Base-by-base conservation (phyloP, 1,139 yeast genomes). In the Suhomyces bribrorum region DNA sequence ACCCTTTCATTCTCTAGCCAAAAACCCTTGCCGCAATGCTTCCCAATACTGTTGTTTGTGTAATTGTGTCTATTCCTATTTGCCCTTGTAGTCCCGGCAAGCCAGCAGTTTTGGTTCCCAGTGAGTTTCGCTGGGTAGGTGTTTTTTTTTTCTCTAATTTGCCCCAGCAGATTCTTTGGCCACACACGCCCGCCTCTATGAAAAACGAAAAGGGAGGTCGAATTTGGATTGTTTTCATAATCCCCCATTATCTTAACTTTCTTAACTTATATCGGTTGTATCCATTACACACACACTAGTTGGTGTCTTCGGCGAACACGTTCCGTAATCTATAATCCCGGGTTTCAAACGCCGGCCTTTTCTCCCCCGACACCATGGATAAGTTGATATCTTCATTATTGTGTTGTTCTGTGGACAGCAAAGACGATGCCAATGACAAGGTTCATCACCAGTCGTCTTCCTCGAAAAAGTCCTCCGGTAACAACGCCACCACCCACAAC, bases 331-430 rank as follows among this genome's bases (percentile, higher is more conserved):
- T n/a, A n/a, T 15, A 25, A 12, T 23, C 34, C 34, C 15, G 24
- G 38, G 38, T 31, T 32, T 26, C 8, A 26, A 38, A 37, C 41
- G 41, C 41, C 41, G 35, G 41, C 24, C n/a, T n/a, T n/a, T n/a
- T n/a, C n/a, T n/a, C n/a, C n/a, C 34, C 35, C 29, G 41, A 35
- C 36, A 34, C 37, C 36, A 60, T 59, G 64, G 61, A 57, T 32
- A 52, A 53, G 35, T 45, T 62, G 15, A 50, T 66, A 41, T 49
- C 66, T 31, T 58, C 73, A 8, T 55, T 70, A 31, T 66, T 70
- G 29, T 72, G 77, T 48, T 71, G 77, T 43, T 64, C 71, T 7
- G 62, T 57, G 15, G 66, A 62, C 43, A 50, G 70, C 31, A 56
- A 57, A 34, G 75, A 69, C 43, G 73, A 67, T 37, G 55, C 59